Evolutionary conservation across 805 yeast genomes (phyloP), one percentile per base, ranked within the genome.

Genomic region (Kuraishia borneana): DNA sequence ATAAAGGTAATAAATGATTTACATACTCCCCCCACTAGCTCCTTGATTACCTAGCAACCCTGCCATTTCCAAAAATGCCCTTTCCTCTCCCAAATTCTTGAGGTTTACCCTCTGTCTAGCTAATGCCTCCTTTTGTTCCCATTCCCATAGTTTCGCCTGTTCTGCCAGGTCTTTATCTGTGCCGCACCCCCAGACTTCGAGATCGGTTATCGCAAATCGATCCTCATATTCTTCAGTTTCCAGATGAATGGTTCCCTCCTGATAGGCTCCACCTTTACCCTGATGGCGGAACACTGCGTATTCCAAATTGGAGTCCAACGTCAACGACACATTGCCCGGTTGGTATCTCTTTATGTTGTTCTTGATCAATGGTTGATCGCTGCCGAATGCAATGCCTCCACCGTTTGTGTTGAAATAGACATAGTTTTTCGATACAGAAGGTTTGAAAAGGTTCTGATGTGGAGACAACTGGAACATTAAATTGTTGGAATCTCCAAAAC

Each of bases 161-260:
- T 80, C 88, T 21, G 70, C 78, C 31, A 87, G 58, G 43, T 84
- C 94, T 39, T 76, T 73, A 7, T 70, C 74, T 6, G 83, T 74
- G 1, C 96, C 97, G 37, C 85, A 70, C 0, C 97, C 97, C 88
- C 92, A 83, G 0, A 87, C 94, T 50, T 88, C 96, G 18, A 88
- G 58, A 42, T 81, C 88, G 4, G 76, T 72, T 6, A 89, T 71
- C 36, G 67, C 50, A 45, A 89, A 74, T 33, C 84, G 59, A 39
- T 79, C 76, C 50, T 89, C 96, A 46, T 62, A 81, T 31, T 60
- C 68, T 43, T 31, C 32, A n/a, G 37, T 39, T 6, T 36, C 36
- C 19, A 33, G 18, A 6, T 28, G 23, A 43, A 51, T 28, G 53
- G 34, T 46, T 6, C 71, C 63, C 0, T 68, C 61, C 23, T 50